phyloP scores from a whole-genome alignment of 2,329 filamentous ascomycete genomes.

The Fusarium tanahbumbuense region DNA sequence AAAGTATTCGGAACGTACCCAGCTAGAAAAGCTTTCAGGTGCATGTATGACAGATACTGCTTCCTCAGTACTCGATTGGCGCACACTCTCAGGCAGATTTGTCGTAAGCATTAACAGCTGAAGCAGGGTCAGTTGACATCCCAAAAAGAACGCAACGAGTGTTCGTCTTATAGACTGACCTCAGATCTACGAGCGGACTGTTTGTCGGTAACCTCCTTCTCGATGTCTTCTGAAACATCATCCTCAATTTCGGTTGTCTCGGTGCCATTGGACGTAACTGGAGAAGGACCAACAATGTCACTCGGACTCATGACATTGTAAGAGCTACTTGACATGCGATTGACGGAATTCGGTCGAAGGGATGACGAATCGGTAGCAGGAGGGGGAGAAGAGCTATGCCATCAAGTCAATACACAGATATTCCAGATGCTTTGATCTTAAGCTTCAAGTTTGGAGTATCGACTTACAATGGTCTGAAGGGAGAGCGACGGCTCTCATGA shows the following conservation, averaged over 20 bases:
- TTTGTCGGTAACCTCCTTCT: conserved; percentile 40
- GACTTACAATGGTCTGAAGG: conserved; percentile 65
- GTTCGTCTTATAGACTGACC: conserved; percentile 38
- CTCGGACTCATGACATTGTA: conserved; percentile 71
- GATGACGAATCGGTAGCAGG: conserved; percentile 57
- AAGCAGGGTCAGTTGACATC: conserved; percentile 28
- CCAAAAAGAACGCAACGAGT: background rate
- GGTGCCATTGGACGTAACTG: conserved; percentile 86
- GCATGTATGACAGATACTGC: conserved; percentile 92
- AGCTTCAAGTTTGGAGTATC: background rate
- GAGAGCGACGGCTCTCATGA: conserved; percentile 60
- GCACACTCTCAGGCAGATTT: conserved; percentile 66
- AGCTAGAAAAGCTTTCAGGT: conserved; percentile 82
- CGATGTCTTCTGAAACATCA: conserved; percentile 72
- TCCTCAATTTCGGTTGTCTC: conserved; percentile 88
- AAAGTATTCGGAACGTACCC: conserved; percentile 65
- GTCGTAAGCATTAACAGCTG: conserved; percentile 67
- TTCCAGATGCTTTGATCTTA: background rate
- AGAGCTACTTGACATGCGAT: conserved; percentile 59
- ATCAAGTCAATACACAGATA: conserved; percentile 20
- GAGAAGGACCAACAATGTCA: conserved; percentile 82
- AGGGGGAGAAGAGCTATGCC: conserved; percentile 52
- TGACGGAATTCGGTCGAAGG: conserved; percentile 64
- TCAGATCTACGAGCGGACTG: conserved; percentile 46
- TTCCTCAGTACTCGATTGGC: conserved; percentile 75